Evolutionary conservation across 345 rosid genomes (phyloP).

Genomic region (Eucalyptus paniculata): DNA sequence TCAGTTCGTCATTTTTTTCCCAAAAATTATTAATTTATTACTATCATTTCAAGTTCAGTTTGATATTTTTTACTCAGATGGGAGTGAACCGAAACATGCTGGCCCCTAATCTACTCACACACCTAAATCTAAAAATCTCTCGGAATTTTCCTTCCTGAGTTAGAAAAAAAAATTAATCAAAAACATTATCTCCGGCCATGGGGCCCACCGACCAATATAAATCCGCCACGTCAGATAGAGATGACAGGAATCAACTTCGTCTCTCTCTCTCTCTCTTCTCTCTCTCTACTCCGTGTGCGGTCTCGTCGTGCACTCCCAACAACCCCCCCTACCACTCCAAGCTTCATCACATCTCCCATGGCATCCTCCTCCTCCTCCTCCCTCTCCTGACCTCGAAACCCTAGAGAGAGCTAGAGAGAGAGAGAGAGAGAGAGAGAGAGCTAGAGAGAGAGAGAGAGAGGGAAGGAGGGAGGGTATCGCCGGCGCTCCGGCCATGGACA

Average conservation of each 20-base stretch:
- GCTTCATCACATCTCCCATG: background rate
- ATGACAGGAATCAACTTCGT: background rate
- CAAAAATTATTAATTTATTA: background rate
- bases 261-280: background rate
- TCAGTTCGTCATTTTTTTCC: background rate
- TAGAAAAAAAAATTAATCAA: background rate
- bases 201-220: background rate
- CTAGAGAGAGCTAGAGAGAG: background rate
- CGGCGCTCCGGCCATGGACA: slow-evolving; percentile 16
- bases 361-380: background rate
- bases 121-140: background rate
- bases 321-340: background rate
- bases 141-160: background rate
- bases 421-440: background rate
- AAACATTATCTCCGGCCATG: background rate
- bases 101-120: background rate
- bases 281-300: background rate
- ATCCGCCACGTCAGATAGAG: background rate
- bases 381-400: background rate
- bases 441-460: background rate
- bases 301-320: background rate
- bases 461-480: background rate
- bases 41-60: background rate
- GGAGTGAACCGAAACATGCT: background rate
- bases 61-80: background rate